Percentiles rank a stretch among this genome's conserved stretches.
Conservation (phyloP, 306 rosid species). For the Sophora flavescens region DNA sequence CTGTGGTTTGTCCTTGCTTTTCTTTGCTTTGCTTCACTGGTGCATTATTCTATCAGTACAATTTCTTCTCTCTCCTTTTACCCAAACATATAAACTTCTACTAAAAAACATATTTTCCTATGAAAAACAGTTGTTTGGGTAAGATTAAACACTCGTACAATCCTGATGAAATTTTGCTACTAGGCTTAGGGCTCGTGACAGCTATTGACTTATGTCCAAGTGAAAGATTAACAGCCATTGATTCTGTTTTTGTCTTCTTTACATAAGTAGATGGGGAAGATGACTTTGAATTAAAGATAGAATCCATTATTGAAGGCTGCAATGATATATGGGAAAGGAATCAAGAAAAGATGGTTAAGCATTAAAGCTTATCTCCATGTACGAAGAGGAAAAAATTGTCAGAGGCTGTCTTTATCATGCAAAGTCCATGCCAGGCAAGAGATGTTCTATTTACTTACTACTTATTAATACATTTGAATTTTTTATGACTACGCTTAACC, state of each 20-base stretch:
- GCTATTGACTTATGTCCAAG: slow-evolving; percentile 30
- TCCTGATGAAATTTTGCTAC: slow-evolving; percentile 4
- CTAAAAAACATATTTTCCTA: too few species aligned
- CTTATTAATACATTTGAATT: slow-evolving; percentile 23
- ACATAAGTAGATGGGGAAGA: slow-evolving; percentile 65
- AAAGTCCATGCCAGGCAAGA: slow-evolving; percentile 73
- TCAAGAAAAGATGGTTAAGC: slow-evolving; percentile 50
- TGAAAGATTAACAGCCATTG: slow-evolving; percentile 23
- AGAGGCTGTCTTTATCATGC: slow-evolving; percentile 56
- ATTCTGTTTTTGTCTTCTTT: slow-evolving; percentile 41
- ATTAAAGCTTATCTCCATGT: slow-evolving; percentile 47
- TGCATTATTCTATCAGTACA: slow-evolving; percentile 6
- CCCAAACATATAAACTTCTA: too few species aligned
- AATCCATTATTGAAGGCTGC: slow-evolving; percentile 73
- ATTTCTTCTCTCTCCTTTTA: background rate
- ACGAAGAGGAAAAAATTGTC: slow-evolving; percentile 62
- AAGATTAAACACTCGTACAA: background rate
- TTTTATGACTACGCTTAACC: slow-evolving; percentile 23
- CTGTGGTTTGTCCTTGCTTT: slow-evolving; percentile 10
- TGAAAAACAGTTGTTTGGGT: too few species aligned
- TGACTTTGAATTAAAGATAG: slow-evolving; percentile 64
- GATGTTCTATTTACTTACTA: slow-evolving; percentile 27
- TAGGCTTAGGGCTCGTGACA: slow-evolving; percentile 31
- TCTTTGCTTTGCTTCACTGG: slow-evolving; percentile 27
- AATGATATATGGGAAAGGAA: slow-evolving; percentile 51